Percentiles rank a stretch among this genome's conserved stretches.
Evolutionary conservation across 805 yeast species (phyloP).

Genomic region (Pichia membranifaciens): DNA sequence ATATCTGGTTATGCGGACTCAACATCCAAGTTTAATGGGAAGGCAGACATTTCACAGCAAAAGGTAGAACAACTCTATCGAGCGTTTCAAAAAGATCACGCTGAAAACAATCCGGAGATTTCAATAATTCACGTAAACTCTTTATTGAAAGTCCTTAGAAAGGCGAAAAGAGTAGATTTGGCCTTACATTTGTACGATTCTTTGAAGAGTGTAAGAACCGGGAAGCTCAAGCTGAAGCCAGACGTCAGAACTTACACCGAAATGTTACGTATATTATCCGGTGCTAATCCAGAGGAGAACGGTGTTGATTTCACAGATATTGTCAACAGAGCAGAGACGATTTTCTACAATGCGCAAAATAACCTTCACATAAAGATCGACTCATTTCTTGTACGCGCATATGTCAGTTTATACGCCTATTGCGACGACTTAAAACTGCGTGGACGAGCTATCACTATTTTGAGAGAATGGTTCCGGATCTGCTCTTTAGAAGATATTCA

Average conservation of each 20-base stretch:
- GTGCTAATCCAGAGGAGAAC: slow-evolving; percentile 6
- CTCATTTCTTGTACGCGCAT: slow-evolving; percentile 20
- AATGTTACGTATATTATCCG: slow-evolving; percentile 20
- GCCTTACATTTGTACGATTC: slow-evolving; percentile 36
- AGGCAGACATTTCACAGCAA: slow-evolving; percentile 26
- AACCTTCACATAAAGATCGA: slow-evolving; percentile 17
- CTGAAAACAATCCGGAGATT: slow-evolving; percentile 23
- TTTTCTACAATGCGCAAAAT: slow-evolving; percentile 21
- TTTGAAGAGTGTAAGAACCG: slow-evolving; percentile 16
- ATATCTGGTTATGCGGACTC: slow-evolving; percentile 38
- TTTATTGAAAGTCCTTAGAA: slow-evolving; percentile 38
- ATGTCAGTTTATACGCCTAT: slow-evolving; percentile 23
- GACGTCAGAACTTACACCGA: slow-evolving; percentile 33
- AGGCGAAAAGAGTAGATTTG: slow-evolving; percentile 33
- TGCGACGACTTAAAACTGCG: slow-evolving; percentile 24
- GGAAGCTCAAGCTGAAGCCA: slow-evolving; percentile 23
- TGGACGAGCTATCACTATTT: slow-evolving; percentile 22
- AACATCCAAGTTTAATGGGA: slow-evolving; percentile 1
- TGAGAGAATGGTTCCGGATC: slow-evolving; percentile 26
- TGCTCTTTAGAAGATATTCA: slow-evolving; percentile 22
- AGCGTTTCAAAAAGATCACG: slow-evolving; percentile 29
- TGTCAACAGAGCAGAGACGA: slow-evolving; percentile 19
- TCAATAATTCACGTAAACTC: slow-evolving; percentile 42
- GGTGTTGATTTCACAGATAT: slow-evolving; percentile 15
- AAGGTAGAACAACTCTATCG: slow-evolving; percentile 32